Percentiles rank a stretch among this genome's conserved stretches.
phyloP scores from a whole-genome alignment of 2,329 filamentous ascomycete species.

The Exophiala alcalophila region DNA sequence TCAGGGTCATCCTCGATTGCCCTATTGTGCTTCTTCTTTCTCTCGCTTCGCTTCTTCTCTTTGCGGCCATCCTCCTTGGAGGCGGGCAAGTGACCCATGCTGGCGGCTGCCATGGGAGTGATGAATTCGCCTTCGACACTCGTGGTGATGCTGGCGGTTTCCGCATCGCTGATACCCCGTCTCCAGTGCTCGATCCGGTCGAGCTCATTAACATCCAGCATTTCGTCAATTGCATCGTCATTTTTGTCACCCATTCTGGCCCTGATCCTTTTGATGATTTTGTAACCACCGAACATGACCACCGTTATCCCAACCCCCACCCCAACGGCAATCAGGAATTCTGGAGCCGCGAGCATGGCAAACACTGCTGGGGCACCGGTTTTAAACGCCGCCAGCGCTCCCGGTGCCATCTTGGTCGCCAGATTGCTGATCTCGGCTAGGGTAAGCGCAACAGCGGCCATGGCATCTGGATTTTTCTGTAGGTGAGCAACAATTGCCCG shows the following conservation, averaged over 20 bases:
- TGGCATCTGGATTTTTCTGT: conserved; percentile 80
- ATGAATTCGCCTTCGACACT: conserved; percentile 66
- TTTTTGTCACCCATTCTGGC: conserved; percentile 31
- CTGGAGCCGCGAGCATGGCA: conserved; percentile 78
- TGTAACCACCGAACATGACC: conserved; percentile 93
- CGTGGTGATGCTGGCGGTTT: conserved; percentile 44
- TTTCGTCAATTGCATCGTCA: conserved; percentile 50
- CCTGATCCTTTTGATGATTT: conserved; percentile 86
- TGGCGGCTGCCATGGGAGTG: conserved; percentile 54
- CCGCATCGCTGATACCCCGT: conserved; percentile 60
- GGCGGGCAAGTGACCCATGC: conserved; percentile 42
- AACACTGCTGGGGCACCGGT: conserved; percentile 80
- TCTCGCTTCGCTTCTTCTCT: conserved; percentile 35
- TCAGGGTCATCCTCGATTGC: conserved; percentile 21
- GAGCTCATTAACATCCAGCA: conserved; percentile 49
- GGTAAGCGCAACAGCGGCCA: conserved; percentile 88
- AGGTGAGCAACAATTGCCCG: conserved; percentile 76
- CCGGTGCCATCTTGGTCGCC: conserved; percentile 77
- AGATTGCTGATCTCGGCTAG: conserved; percentile 86
- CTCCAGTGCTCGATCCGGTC: conserved; percentile 62
- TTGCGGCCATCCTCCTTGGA: conserved; percentile 27
- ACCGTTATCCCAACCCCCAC: conserved; percentile 90
- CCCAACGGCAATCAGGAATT: conserved; percentile 90
- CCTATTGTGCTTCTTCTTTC: conserved; percentile 23
- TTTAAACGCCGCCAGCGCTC: conserved; percentile 72